Evolutionary conservation across 208 protist genomes (phyloP).

Genomic region (Trypanosoma grayi): DNA sequence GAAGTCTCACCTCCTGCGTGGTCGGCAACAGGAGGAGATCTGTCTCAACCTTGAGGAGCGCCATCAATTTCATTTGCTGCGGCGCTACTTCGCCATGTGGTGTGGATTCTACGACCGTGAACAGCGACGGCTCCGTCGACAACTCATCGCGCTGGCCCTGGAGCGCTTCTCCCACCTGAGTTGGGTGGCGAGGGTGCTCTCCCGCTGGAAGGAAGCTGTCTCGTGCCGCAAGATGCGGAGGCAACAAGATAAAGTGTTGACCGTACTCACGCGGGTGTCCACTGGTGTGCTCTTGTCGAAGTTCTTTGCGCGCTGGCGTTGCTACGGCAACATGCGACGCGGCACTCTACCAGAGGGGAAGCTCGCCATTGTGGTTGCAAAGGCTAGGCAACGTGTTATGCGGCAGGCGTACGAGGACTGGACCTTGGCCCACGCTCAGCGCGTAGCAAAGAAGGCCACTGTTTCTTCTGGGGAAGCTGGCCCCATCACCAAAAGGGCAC

Average conservation of each 20-base stretch:
- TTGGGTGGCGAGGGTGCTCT: conserved; percentile 33
- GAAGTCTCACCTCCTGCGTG: conserved; percentile 3
- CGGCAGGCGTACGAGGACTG: conserved; percentile 19
- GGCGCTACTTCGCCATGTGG: conserved; percentile 66
- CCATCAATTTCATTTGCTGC: conserved; percentile 34
- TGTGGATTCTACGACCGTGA: conserved; percentile 60
- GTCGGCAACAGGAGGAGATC: conserved; percentile 18
- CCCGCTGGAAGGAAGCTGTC: conserved; percentile 39
- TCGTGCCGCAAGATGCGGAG: conserved; percentile 16
- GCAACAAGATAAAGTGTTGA: conserved; percentile 11
- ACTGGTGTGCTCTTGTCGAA: conserved; percentile 6
- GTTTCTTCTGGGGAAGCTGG: background rate
- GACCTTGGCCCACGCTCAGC: background rate
- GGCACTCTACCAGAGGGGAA: background rate
- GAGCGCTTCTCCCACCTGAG: conserved; percentile 38
- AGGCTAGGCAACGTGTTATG: conserved; percentile 6
- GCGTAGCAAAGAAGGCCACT: background rate
- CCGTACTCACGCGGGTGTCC: conserved; percentile 24
- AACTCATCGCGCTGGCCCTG: conserved; percentile 41
- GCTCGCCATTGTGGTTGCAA: conserved; percentile 11
- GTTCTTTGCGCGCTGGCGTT: conserved; percentile 48
- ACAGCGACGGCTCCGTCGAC: conserved; percentile 45
- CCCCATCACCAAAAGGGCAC: background rate
- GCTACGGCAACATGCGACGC: background rate
- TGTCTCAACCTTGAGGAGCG: conserved; percentile 32